Evolutionary conservation across 148 eudicot genomes (phyloP).

Genomic region (Chenopodium album): DNA sequence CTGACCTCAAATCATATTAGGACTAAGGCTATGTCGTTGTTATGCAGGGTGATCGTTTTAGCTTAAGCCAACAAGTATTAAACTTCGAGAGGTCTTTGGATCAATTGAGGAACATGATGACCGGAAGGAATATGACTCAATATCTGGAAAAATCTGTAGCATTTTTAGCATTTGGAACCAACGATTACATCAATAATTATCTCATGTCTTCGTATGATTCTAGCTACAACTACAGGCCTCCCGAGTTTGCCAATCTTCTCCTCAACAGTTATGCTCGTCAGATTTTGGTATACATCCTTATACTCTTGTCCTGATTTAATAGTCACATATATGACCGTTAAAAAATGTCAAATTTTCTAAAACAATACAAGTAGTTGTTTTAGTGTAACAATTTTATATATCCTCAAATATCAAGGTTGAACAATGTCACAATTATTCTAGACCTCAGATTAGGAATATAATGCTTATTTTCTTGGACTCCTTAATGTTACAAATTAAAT

Average conservation of each 20-base stretch:
- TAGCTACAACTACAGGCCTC: constrained; percentile 58
- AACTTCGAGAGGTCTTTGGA: constrained; percentile 70
- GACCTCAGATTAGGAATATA: no score
- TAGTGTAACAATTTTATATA: no score
- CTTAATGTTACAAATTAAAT: neutral
- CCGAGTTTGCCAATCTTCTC: constrained; percentile 70
- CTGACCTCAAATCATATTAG: no score
- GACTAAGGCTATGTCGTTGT: no score
- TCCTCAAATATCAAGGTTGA: no score
- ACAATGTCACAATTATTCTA: no score
- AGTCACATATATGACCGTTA: no score
- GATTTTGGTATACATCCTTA: constrained; percentile 38
- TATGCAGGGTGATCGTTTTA: constrained; percentile 64
- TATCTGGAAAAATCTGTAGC: constrained; percentile 61
- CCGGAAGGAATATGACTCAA: constrained; percentile 32
- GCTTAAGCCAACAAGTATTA: constrained; percentile 72
- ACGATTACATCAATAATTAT: constrained; percentile 95
- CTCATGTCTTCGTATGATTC: constrained; percentile 66
- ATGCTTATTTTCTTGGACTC: neutral
- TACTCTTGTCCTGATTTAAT: neutral
- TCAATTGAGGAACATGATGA: constrained; percentile 50
- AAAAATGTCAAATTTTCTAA: no score
- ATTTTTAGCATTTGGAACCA: constrained; percentile 74
- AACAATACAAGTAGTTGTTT: no score
- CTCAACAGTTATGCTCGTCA: constrained; percentile 67